Evolutionary conservation across 2,329 filamentous ascomycete genomes (phyloP).

Genomic region (Kalaharituber pfeilii): DNA sequence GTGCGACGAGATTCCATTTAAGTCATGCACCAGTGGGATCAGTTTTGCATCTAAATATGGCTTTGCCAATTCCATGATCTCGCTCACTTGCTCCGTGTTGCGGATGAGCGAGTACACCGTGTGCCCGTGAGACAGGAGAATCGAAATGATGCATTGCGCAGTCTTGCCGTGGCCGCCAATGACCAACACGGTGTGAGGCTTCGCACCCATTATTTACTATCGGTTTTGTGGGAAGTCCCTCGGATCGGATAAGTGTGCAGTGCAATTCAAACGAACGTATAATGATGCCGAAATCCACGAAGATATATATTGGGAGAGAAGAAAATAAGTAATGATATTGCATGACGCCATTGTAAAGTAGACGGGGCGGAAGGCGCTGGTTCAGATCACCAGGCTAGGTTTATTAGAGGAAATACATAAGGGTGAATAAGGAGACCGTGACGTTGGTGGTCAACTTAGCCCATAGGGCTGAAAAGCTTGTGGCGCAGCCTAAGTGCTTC

Average conservation of each 20-base stretch:
- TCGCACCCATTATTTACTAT: background rate
- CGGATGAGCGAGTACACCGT: slow-evolving; percentile 64
- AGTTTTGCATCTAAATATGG: slow-evolving; percentile 44
- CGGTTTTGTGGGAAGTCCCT: background rate
- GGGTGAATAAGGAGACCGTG: too few species aligned
- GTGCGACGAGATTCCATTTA: slow-evolving; percentile 32
- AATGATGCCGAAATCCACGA: too few species aligned
- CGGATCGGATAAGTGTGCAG: background rate
- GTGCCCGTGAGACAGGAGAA: slow-evolving; percentile 58
- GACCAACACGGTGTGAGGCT: background rate
- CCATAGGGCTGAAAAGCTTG: too few species aligned
- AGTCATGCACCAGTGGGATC: slow-evolving; percentile 36
- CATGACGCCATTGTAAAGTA: too few species aligned
- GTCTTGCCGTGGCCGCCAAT: slow-evolving; percentile 55
- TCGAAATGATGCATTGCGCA: slow-evolving; percentile 54
- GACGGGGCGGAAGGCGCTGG: too few species aligned
- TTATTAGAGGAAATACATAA: too few species aligned
- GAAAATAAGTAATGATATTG: background rate
- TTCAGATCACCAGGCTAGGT: too few species aligned
- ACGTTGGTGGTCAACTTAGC: too few species aligned
- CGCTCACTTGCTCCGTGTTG: slow-evolving; percentile 45
- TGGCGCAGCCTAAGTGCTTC: too few species aligned
- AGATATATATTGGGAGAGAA: too few species aligned
- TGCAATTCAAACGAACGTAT: too few species aligned
- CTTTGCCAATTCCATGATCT: slow-evolving; percentile 44